phyloP scores from a whole-genome alignment of 75 land plant species.

The Azolla pinnata region DNA sequence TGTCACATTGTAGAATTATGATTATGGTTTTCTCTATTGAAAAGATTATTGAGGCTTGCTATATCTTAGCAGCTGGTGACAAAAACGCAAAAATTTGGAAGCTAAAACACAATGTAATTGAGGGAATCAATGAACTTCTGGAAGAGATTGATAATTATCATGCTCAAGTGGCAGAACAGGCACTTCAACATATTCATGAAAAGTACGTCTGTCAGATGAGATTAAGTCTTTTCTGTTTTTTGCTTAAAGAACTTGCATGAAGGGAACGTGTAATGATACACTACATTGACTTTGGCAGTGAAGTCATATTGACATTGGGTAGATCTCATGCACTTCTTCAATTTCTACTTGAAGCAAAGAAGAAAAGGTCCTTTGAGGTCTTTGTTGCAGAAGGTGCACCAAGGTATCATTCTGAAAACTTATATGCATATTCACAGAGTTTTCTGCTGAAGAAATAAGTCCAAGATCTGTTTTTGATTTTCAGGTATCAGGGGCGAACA shows the following conservation, averaged over 20 bases:
- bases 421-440: too few relatives aligned
- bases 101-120: slow-evolving; percentile 91
- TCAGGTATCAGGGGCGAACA: slow-evolving; percentile 87
- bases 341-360: slow-evolving; percentile 93
- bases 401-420: slow-evolving; percentile 34
- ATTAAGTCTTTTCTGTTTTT: not conserved
- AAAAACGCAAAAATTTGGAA: slow-evolving; percentile 66
- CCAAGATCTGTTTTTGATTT: slow-evolving; percentile 52
- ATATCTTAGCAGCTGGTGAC: slow-evolving; percentile 62
- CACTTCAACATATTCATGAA: slow-evolving; percentile 97
- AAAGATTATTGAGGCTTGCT: not conserved
- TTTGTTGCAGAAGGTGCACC: slow-evolving; percentile 99
- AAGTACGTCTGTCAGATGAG: slow-evolving; percentile 40
- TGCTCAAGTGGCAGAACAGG: slow-evolving; percentile 94
- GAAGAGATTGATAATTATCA: slow-evolving; percentile 83
- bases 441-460: slow-evolving; percentile 95
- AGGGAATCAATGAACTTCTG: slow-evolving; percentile 84
- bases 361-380: slow-evolving; percentile 86
- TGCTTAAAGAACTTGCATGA: too few relatives aligned
- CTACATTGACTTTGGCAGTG: slow-evolving; percentile 64
- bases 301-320: slow-evolving; percentile 91
- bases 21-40: too few relatives aligned
- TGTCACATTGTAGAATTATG: too few relatives aligned
- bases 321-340: slow-evolving; percentile 77
- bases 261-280: too few relatives aligned